phyloP scores from a whole-genome alignment of 2,329 filamentous ascomycete genomes.

The Cytospora mali region DNA sequence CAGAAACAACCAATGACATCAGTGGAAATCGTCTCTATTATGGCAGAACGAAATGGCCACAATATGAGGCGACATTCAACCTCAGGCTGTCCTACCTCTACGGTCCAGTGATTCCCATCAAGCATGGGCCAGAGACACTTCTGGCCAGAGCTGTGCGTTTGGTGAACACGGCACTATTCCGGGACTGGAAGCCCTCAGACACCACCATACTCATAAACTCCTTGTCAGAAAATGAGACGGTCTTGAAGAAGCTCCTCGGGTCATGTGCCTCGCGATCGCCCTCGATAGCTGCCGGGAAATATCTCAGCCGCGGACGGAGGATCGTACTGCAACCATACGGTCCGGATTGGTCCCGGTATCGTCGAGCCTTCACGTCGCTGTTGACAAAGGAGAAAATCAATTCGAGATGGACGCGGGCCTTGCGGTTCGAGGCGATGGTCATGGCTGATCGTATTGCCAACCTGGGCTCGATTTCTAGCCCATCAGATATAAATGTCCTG shows the following conservation, averaged over 20 bases:
- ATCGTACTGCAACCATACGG: constrained; percentile 25
- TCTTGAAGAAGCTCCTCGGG: constrained; percentile 13
- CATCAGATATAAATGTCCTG: background rate
- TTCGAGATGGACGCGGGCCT: constrained; percentile 8
- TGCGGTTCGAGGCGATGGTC: constrained; percentile 22
- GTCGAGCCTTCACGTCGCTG: constrained; percentile 16
- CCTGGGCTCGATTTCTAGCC: background rate
- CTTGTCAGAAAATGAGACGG: constrained; percentile 8
- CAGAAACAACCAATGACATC: background rate
- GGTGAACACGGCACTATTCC: background rate
- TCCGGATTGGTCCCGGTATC: constrained; percentile 19
- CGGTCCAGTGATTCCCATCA: constrained; percentile 18
- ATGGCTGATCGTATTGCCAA: constrained; percentile 17
- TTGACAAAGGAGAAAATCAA: constrained; percentile 19
- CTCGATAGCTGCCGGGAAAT: constrained; percentile 23
- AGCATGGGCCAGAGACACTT: background rate
- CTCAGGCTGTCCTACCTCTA: constrained; percentile 18
- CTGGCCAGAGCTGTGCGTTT: constrained; percentile 1
- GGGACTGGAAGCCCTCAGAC: background rate
- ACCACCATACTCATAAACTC: constrained; percentile 26
- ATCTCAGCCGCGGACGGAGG: constrained; percentile 22
- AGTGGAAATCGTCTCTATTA: constrained; percentile 22
- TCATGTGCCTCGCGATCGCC: constrained; percentile 19
- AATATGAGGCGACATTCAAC: constrained; percentile 25
- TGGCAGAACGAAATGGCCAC: constrained; percentile 15